These are phyloP conservation scores for Puya raimondii DNA, from an alignment of 176 grass and related monocot species.

Conservation along the genomic window DNA sequence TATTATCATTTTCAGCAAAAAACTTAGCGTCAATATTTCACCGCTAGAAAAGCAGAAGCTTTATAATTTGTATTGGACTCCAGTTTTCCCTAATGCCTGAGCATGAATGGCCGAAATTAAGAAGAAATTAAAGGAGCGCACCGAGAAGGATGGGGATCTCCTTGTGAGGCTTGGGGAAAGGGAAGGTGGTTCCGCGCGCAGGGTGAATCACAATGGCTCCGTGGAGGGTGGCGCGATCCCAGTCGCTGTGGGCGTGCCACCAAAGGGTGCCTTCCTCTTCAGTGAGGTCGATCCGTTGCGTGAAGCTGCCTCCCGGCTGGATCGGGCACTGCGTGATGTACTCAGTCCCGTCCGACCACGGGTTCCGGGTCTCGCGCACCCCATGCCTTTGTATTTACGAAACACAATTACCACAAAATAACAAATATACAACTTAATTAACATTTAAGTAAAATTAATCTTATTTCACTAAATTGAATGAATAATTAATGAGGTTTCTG, in stretches of 20 bases:
- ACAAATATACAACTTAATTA: background rate
- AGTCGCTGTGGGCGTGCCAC: slow-evolving; percentile 37
- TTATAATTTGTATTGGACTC: too few species aligned
- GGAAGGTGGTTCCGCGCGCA: background rate
- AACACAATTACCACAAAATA: background rate
- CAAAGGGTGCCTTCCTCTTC: slow-evolving; percentile 30
- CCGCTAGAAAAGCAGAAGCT: too few species aligned
- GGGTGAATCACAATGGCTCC: slow-evolving; percentile 30
- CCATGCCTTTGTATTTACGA: slow-evolving; percentile 17
- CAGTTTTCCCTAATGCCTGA: too few species aligned
- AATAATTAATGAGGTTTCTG: background rate
- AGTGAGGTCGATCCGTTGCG: slow-evolving; percentile 28
- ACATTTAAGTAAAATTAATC: background rate
- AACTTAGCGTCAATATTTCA: too few species aligned
- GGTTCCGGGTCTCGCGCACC: slow-evolving; percentile 4
- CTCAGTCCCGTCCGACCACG: slow-evolving; percentile 30
- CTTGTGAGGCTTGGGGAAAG: background rate
- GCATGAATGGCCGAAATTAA: too few species aligned
- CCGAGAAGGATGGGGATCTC: slow-evolving; percentile 27
- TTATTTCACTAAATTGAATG: background rate
- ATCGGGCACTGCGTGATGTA: slow-evolving; percentile 36
- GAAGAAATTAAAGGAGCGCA: too few species aligned
- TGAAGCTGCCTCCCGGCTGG: background rate
- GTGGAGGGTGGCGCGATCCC: slow-evolving; percentile 16
- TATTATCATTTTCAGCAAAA: too few species aligned